Percentiles rank a stretch among this genome's conserved stretches.
These are phyloP conservation scores for Hymenoscyphus repandus DNA, from an alignment of 2,329 filamentous ascomycete species.

Conservation along the genomic window DNA sequence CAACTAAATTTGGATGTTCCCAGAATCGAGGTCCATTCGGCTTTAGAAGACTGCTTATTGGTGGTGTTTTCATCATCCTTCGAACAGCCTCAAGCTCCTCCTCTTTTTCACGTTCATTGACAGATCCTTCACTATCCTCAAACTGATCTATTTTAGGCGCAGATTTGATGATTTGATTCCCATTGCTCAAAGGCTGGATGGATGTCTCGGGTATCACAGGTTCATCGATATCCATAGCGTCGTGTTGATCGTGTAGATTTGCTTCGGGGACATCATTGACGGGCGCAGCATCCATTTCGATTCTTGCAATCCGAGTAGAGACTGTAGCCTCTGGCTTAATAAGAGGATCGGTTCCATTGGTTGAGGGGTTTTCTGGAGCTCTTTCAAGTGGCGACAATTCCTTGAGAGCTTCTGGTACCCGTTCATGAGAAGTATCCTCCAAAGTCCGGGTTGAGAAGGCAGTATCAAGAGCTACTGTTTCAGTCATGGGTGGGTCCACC, in stretches of 20 bases:
- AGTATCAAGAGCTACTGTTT: not conserved
- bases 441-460: not conserved
- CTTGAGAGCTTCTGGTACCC: not conserved
- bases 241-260: not conserved
- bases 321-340: too few relatives aligned
- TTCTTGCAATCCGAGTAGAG: not conserved
- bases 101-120: slow-evolving; percentile 19
- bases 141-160: slow-evolving; percentile 5
- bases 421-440: not conserved
- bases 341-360: not conserved
- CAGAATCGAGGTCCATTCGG: slow-evolving; percentile 20
- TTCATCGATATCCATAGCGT: slow-evolving; percentile 2
- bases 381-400: not conserved
- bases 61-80: slow-evolving; percentile 29
- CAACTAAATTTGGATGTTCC: slow-evolving; percentile 23
- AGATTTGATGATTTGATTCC: not conserved
- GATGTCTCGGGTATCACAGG: not conserved
- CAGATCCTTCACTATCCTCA: slow-evolving; percentile 20
- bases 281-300: not conserved
- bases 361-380: not conserved
- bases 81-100: slow-evolving; percentile 24
- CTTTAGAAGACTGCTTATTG: slow-evolving; percentile 23
- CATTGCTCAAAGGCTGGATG: not conserved
- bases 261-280: not conserved
- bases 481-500: not conserved